Evolutionary conservation across 306 rosid species (phyloP), one percentile per base, ranked within the genome.

Genomic region (Arachis stenosperma): DNA sequence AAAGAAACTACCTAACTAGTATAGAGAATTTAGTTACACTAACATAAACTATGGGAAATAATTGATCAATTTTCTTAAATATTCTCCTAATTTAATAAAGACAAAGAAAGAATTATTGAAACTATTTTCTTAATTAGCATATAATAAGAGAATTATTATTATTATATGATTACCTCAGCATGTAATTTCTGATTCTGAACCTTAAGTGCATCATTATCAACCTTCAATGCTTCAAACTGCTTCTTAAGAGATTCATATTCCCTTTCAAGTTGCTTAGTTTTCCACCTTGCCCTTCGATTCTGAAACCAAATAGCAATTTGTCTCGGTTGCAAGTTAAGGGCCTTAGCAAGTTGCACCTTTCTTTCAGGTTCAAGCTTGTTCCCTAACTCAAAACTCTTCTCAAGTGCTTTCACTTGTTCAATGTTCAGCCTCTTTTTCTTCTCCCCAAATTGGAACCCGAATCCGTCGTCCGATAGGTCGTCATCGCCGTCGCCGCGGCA

Each of bases 281-380:
- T 92, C 94, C 94, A 92, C 67, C 98, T 85, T 3, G 98, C 98
- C 42, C 98, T 88, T 41, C 98, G 81, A 51, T 92, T 92, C 87
- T 92, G 98, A 51, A 92, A 92, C 98, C 98, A 92, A 36, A 92
- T 90, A 22, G 98, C 92, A 41, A 92, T 55, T 66, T 92, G 98
- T 61, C 98, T 84, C 3, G 96, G 98, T 60, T 90, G 94, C 71
- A 92, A 65, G 9, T 90, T 90, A 55, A 92, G 58, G 3, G 90
- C 88, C 82, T 85, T 92, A 3, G 98, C 92, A 2, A 92, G 83
- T 47, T 90, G 90, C 77, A 86, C 43, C 75, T 92, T 92, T 66
- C 98, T 87, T 75, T 92, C 96, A 1, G 94, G 90, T 75, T 92
- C 96, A 10, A 92, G 90, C 86, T 92, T 92, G 81, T 92, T 92